Conservation (phyloP, 176 grass and related monocot genomes). For the Musa acuminata region DNA sequence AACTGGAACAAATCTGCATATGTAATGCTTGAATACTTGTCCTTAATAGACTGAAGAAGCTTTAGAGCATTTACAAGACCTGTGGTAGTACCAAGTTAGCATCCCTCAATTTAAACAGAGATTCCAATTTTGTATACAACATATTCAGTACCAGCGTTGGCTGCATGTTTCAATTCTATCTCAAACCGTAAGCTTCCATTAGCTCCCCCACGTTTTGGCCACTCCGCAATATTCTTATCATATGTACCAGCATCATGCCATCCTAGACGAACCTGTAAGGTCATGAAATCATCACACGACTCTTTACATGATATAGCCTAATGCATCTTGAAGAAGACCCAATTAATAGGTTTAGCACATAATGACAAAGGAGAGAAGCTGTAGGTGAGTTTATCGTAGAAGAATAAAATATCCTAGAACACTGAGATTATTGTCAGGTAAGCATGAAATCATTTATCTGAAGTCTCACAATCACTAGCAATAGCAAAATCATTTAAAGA, state of each 20-base stretch:
- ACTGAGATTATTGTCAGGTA: no score
- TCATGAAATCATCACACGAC: neutral
- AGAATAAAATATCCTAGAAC: no score
- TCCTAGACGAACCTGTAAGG: constrained; percentile 65
- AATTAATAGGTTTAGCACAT: no score
- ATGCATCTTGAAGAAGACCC: neutral
- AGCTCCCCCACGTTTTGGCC: constrained; percentile 78
- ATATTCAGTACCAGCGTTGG: constrained; percentile 71
- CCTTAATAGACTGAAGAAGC: constrained; percentile 22
- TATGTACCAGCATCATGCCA: constrained; percentile 97
- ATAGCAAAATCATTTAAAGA: no score
- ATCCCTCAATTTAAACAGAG: constrained; percentile 5
- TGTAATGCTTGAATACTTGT: constrained; percentile 50
- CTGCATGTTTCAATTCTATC: constrained; percentile 79
- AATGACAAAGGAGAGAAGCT: no score
- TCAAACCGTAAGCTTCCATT: constrained; percentile 95
- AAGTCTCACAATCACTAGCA: no score
- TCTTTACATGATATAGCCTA: constrained; percentile 2
- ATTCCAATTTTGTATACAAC: neutral
- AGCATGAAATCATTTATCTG: no score
- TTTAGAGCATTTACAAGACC: constrained; percentile 15
- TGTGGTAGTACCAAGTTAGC: neutral
- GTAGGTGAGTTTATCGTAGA: no score
- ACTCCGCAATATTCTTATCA: constrained; percentile 84
- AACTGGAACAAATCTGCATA: constrained; percentile 91